A percentile compares a stretch with the other conserved stretches of the same genome.
phyloP scores from a whole-genome alignment of 75 land plant species.

The Gnetum montanum region DNA sequence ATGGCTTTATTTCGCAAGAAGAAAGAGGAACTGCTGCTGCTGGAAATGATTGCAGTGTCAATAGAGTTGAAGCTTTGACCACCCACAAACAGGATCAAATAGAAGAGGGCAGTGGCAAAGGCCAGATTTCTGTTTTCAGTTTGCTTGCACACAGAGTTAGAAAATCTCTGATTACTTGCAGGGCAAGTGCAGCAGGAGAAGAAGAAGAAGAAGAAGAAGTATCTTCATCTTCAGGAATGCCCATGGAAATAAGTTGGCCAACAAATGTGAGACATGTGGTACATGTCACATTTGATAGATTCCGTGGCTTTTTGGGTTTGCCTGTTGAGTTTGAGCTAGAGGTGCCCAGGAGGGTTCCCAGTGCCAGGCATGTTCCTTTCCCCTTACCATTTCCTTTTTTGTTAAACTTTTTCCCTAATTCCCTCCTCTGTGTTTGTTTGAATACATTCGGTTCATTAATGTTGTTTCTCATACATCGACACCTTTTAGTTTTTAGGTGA shows the following conservation, averaged over 20 bases:
- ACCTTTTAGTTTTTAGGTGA: too few species aligned
- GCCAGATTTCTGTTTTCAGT: too few species aligned
- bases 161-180: constrained; percentile 36
- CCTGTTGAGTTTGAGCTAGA: constrained; percentile 83
- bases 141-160: constrained; percentile 45
- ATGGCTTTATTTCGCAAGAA: too few species aligned
- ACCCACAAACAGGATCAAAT: too few species aligned
- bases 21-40: too few species aligned
- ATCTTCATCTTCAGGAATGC: constrained; percentile 10
- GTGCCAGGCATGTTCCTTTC: constrained; percentile 73
- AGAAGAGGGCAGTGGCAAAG: too few species aligned
- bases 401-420: background rate
- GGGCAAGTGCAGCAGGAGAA: too few species aligned
- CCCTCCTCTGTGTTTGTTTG: background rate
- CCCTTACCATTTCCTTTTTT: background rate
- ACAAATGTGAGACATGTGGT: constrained; percentile 80
- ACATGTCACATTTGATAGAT: constrained; percentile 89
- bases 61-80: too few species aligned
- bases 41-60: too few species aligned
- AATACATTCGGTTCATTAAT: too few species aligned
- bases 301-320: constrained; percentile 85
- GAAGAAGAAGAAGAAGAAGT: constrained; percentile 20
- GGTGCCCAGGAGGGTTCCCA: constrained; percentile 63
- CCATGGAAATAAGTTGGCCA: constrained; percentile 92
- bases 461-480: too few species aligned